Conservation (phyloP, 2,329 filamentous ascomycete genomes). For the Claviceps capensis region DNA sequence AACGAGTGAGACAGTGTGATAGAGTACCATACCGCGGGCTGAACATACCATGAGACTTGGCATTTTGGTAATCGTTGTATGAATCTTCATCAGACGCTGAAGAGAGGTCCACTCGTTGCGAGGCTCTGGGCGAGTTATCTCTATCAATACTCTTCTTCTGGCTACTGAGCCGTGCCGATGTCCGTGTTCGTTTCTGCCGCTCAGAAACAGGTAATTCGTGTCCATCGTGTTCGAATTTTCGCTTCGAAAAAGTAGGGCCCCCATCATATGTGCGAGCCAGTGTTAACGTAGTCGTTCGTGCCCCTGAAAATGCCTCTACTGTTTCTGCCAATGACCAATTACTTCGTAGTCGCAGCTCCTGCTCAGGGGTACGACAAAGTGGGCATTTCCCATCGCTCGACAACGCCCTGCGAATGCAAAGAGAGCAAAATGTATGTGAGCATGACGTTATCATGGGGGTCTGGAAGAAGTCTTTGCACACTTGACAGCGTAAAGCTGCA, state of each 20-base stretch:
- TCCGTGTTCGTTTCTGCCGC: slow-evolving; percentile 36
- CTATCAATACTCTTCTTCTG: slow-evolving; percentile 21
- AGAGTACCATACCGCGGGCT: not conserved
- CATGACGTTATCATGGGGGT: slow-evolving; percentile 94
- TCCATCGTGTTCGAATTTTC: slow-evolving; percentile 29
- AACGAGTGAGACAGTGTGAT: not conserved
- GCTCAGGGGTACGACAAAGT: slow-evolving; percentile 62
- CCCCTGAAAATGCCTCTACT: slow-evolving; percentile 61
- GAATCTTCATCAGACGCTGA: slow-evolving; percentile 8
- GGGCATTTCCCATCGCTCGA: slow-evolving; percentile 79
- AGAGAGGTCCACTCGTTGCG: not conserved
- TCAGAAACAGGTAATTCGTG: slow-evolving; percentile 14
- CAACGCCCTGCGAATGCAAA: slow-evolving; percentile 82
- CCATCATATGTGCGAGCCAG: slow-evolving; percentile 37
- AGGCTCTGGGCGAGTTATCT: not conserved
- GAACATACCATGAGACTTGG: slow-evolving; percentile 16
- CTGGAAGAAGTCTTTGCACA: slow-evolving; percentile 95
- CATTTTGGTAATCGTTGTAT: slow-evolving; percentile 13
- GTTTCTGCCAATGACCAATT: slow-evolving; percentile 81
- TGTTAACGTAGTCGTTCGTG: slow-evolving; percentile 47
- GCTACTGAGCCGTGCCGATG: slow-evolving; percentile 35
- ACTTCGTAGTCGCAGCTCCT: slow-evolving; percentile 70
- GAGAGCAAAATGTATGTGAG: slow-evolving; percentile 89
- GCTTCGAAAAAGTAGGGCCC: slow-evolving; percentile 29
- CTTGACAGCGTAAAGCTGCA: slow-evolving; percentile 77